Base-by-base conservation (phyloP, 768 basidiomycete genomes). In the Cystofilobasidium bisporidii region DNA sequence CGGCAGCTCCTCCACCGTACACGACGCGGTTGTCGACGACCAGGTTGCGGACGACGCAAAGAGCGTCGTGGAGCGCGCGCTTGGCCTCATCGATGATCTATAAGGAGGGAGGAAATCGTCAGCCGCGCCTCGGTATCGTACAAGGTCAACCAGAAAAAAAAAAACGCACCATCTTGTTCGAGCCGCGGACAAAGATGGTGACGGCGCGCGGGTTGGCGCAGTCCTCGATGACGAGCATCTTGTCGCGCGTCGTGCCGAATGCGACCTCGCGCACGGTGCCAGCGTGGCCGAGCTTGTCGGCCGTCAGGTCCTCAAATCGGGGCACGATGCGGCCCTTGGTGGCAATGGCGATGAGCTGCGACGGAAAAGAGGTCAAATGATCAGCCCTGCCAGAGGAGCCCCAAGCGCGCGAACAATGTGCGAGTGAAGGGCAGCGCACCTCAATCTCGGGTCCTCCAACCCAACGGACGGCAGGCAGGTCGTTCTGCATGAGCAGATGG, bases 71-170 rank as follows among this genome's bases (percentile, higher is more conserved):
- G 40, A 99, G 81, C 5, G 96, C 91, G 36, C 96, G 89, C 77
- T 98, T 98, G 67, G 92, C 94, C 78, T 99, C 96, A 74, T 99
- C 96, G 69, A 99, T 91, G 73, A 99, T 97, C 94, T 99, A 74
- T 15, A 17, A 4, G 43, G 10, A 17, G 8, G 43, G 4, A 43
- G 43, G 8, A n/a, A n/a, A n/a, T n/a, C n/a, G n/a, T n/a, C n/a
- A n/a, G n/a, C n/a, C n/a, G n/a, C n/a, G n/a, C n/a, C n/a, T n/a
- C n/a, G n/a, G n/a, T n/a, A n/a, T n/a, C n/a, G n/a, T n/a, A n/a
- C n/a, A n/a, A n/a, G n/a, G n/a, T n/a, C n/a, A n/a, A 50, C 26
- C 17, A 6, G 30, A 24, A 26, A 33, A n/a, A 45, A 8, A 17
- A 22, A n/a, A 15, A 18, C 77, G 69, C 70, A 91, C 94, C 96